Conservation (phyloP, 345 rosid genomes). For the Microcos paniculata region DNA sequence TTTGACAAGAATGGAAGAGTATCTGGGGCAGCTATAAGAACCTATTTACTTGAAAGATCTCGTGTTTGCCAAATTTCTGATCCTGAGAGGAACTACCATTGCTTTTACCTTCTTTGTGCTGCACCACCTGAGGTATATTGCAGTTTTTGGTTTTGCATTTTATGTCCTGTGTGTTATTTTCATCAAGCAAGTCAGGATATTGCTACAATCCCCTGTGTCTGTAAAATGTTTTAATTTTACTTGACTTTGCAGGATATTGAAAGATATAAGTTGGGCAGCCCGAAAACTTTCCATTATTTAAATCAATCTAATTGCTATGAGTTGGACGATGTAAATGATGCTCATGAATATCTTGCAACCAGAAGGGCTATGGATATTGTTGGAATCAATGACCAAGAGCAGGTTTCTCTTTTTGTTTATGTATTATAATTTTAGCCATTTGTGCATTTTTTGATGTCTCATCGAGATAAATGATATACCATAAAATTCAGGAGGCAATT, state of each 20-base stretch:
- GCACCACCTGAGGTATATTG: slow-evolving; percentile 59
- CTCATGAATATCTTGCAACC: slow-evolving; percentile 69
- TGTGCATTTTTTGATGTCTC: background rate
- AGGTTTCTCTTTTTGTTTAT: slow-evolving; percentile 35
- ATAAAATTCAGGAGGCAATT: slow-evolving; percentile 57
- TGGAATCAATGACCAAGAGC: slow-evolving; percentile 62
- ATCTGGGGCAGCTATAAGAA: slow-evolving; percentile 83
- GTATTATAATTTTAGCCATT: background rate
- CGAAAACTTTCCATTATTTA: slow-evolving; percentile 63
- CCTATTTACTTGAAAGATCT: slow-evolving; percentile 78
- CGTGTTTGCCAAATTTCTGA: slow-evolving; percentile 81
- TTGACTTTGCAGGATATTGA: slow-evolving; percentile 49
- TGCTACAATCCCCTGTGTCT: background rate
- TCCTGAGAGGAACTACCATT: slow-evolving; percentile 79
- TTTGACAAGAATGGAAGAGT: slow-evolving; percentile 81
- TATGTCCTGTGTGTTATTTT: background rate
- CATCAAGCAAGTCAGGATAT: background rate
- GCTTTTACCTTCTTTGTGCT: slow-evolving; percentile 74
- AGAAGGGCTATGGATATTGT: slow-evolving; percentile 82
- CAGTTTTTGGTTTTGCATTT: background rate
- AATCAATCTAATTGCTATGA: slow-evolving; percentile 69
- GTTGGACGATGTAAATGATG: slow-evolving; percentile 68
- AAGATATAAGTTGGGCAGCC: slow-evolving; percentile 65
- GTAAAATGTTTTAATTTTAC: background rate
- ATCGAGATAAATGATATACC: background rate